These are phyloP conservation scores for Trichoderma brevicompactum DNA, from an alignment of 2,329 filamentous ascomycete species.

Conservation along the genomic window DNA sequence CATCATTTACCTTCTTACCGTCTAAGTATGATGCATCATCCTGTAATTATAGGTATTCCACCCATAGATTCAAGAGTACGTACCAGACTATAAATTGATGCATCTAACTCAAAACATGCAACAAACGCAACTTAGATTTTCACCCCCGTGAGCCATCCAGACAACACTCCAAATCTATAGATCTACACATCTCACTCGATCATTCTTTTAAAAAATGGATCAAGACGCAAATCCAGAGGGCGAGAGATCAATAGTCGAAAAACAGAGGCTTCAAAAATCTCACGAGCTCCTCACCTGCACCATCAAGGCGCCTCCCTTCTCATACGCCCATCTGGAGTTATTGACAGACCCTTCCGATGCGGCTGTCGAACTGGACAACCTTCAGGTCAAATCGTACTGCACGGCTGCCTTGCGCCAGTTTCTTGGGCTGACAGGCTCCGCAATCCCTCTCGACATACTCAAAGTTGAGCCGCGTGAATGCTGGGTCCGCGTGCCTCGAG, in stretches of 20 bases:
- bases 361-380: conserved; percentile 55
- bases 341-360: conserved; percentile 39
- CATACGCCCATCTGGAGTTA: conserved; percentile 62
- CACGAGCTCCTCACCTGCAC: conserved; percentile 57
- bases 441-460: conserved; percentile 72
- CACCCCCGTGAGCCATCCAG: background rate
- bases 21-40: too few relatives aligned
- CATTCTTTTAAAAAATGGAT: conserved; percentile 33
- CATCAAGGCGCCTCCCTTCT: conserved; percentile 56
- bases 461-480: conserved; percentile 59
- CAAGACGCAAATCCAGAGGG: conserved; percentile 31
- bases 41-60: too few relatives aligned
- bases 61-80: too few relatives aligned
- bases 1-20: too few relatives aligned
- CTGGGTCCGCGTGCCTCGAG: conserved; percentile 68
- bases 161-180: background rate
- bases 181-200: background rate
- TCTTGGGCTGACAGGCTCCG: conserved; percentile 69
- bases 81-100: background rate
- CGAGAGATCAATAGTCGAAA: conserved; percentile 35
- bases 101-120: conserved; percentile 23
- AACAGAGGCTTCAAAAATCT: conserved; percentile 45
- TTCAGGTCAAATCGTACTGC: conserved; percentile 67
- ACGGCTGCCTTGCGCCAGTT: conserved; percentile 68
- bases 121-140: conserved; percentile 22